Conservation (phyloP, 2,329 filamentous ascomycete species). For the Aspergillus sp. region DNA sequence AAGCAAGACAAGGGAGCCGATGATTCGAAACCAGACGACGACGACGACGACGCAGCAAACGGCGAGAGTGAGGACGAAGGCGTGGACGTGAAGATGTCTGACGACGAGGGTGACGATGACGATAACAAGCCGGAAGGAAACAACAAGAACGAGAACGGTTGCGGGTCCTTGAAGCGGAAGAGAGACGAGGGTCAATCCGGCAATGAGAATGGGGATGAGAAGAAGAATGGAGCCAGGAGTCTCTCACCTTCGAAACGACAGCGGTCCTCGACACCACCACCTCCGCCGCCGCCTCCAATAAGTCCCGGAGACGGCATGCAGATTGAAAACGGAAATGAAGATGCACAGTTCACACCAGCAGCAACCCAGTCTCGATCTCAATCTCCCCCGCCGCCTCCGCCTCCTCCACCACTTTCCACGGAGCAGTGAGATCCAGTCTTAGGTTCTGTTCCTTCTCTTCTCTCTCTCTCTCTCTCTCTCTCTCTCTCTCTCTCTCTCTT, state of each 20-base stretch:
- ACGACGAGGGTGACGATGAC: conserved; percentile 29
- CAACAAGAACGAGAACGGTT: conserved; percentile 2
- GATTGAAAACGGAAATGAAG: conserved; percentile 10
- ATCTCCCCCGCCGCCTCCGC: conserved; percentile 20
- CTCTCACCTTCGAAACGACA: conserved; percentile 50
- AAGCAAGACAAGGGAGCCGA: conserved; percentile 25
- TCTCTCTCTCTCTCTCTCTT: no score
- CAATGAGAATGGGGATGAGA: conserved; percentile 23
- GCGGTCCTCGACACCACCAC: conserved; percentile 35
- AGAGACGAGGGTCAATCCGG: conserved; percentile 38
- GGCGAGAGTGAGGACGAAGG: conserved; percentile 10
- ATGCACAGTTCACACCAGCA: no score
- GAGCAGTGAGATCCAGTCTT: conserved; percentile 7
- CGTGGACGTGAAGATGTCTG: conserved; percentile 34
- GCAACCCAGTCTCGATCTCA: conserved; percentile 1
- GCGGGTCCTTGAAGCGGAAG: conserved; percentile 53
- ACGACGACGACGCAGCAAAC: conserved; percentile 11
- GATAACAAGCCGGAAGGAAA: conserved; percentile 6
- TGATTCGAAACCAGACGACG: conserved; percentile 13
- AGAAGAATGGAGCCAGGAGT: conserved; percentile 14
- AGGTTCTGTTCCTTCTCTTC: neutral
- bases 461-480: no score
- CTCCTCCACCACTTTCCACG: conserved; percentile 24
- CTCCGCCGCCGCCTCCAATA: conserved; percentile 27
- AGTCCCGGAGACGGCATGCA: conserved; percentile 13